Evolutionary conservation across 352 stramenopile species (phyloP), one percentile per base, ranked within the genome.

Genomic region (Salisapilia sapeloensis): DNA sequence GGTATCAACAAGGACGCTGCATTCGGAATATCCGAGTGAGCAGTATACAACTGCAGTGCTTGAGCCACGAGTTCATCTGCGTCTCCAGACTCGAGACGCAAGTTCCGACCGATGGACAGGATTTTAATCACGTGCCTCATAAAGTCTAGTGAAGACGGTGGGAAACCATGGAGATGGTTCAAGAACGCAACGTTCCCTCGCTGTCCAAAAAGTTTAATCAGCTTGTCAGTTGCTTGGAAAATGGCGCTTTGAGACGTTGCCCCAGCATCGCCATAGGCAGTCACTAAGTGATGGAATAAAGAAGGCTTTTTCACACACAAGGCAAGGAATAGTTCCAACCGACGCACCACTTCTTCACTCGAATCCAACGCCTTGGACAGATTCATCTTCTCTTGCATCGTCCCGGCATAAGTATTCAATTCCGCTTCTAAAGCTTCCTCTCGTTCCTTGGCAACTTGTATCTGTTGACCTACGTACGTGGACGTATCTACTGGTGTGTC

Each of bases 191-290:
- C 43, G 29, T 50, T 64, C 27, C 66, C 64, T 23, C 56, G 62
- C 41, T 78, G 64, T 47, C 79, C 81, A 5, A 84, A 50, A 47
- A 82, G 65, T 49, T 81, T 82, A 45, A 87, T 87, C 19, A 87
- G 60, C 44, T 87, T 87, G 41, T 87, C 71, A 52, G 82, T 71
- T 6, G 69, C 65, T 25, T 62, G 53, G 44, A 84, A 78, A 29
- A 82, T 49, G 15, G 75, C 60, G 41, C 79, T 61, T 10, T 70
- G 71, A 14, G 67, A 67, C n/a, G 58, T 24, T 31, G 80, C 67
- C 11, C 48, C 58, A 44, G 71, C 53, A 17, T 56, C 53, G 21
- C 53, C 61, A 33, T 87, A 87, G 14, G 65, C 55, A 9, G 51
- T 34, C 17, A 87, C 56, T 15, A 87, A 38, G 5, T 71, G 62